Conservation (phyloP, 2,329 filamentous ascomycete genomes). For the Neofusicoccum umdonicola region DNA sequence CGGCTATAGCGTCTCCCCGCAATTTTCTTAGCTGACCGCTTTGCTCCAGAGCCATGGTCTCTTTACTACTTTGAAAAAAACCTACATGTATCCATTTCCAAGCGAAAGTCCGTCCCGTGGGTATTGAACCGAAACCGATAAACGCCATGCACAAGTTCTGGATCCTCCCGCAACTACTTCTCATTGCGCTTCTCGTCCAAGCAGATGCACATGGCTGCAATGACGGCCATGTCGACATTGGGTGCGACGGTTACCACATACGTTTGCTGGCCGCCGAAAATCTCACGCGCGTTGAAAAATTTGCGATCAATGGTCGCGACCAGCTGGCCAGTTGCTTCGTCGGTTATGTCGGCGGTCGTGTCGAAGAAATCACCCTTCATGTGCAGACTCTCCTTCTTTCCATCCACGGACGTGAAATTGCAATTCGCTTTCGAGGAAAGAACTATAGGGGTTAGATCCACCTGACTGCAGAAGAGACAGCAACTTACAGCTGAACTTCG, state of each 20-base stretch:
- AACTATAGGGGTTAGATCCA: background rate
- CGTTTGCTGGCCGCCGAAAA: slow-evolving; percentile 62
- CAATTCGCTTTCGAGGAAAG: background rate
- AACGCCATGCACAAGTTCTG: background rate
- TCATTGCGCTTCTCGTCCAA: slow-evolving; percentile 66
- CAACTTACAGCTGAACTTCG: slow-evolving; percentile 51
- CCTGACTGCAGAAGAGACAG: background rate
- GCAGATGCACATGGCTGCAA: slow-evolving; percentile 66
- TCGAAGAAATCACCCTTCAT: slow-evolving; percentile 65
- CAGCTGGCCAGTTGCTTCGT: slow-evolving; percentile 48
- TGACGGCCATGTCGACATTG: slow-evolving; percentile 63
- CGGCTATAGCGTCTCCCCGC: too few relatives aligned
- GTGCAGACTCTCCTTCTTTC: slow-evolving; percentile 30
- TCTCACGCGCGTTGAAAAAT: slow-evolving; percentile 56
- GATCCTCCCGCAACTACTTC: background rate
- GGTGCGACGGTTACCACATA: slow-evolving; percentile 64
- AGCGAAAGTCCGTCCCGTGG: background rate
- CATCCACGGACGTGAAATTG: slow-evolving; percentile 47
- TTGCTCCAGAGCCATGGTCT: background rate
- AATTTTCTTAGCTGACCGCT: too few relatives aligned
- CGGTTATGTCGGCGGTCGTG: slow-evolving; percentile 56
- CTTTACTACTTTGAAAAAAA: background rate
- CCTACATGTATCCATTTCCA: background rate
- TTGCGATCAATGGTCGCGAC: slow-evolving; percentile 61
- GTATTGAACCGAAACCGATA: background rate